These are phyloP conservation scores for Aurantiochytrium sp. DNA, from an alignment of 108 stramenopile species.

Conservation along the genomic window DNA sequence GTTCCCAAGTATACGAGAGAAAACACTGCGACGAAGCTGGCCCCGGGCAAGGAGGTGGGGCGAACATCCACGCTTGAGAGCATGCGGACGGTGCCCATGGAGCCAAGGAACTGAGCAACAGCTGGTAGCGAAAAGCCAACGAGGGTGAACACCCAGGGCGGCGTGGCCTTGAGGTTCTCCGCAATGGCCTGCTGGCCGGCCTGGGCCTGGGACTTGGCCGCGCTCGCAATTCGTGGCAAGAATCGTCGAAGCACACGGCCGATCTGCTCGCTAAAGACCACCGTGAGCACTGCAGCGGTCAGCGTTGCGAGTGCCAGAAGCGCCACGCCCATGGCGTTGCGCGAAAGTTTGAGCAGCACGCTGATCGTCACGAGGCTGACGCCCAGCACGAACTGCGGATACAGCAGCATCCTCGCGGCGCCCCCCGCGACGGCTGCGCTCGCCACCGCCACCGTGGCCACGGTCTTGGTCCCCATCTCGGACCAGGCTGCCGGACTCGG, in stretches of 20 bases:
- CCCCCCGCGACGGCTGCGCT: neutral
- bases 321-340: neutral
- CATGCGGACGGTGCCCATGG: neutral
- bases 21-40: neutral
- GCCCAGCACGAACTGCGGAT: conserved; percentile 4
- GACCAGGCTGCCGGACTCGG: neutral
- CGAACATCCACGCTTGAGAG: neutral
- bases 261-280: neutral
- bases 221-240: neutral
- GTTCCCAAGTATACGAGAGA: neutral
- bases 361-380: neutral
- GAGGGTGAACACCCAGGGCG: neutral
- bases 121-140: neutral
- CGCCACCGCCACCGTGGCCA: neutral
- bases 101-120: neutral
- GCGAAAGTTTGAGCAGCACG: conserved; percentile 1
- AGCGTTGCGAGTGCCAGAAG: neutral
- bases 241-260: neutral
- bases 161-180: neutral
- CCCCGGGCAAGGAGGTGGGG: neutral
- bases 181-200: neutral
- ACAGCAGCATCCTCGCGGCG: neutral
- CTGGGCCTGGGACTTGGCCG: neutral
- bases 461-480: neutral
- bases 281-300: neutral